Evolutionary conservation across 768 basidiomycete genomes (phyloP), one percentile per base, ranked within the genome.

Genomic region (Pisolithus microcarpus): DNA sequence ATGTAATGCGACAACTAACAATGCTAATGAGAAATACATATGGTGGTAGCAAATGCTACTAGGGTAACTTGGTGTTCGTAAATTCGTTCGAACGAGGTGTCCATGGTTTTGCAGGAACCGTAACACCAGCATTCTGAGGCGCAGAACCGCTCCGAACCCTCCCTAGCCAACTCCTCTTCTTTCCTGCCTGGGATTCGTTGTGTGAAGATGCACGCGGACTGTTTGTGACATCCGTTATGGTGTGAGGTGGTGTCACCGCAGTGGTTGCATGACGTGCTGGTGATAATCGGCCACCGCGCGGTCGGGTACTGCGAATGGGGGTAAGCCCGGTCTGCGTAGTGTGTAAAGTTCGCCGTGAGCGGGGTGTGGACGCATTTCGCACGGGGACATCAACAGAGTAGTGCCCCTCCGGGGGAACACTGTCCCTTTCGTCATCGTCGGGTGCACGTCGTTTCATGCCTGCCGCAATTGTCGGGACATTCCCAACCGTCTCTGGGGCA

Each of bases 361-460:
- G 80, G 9, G 87, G 87, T 1, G 67, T 67, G 26, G 85, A 84
- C 15, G 66, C 65, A 43, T 67, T 65, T 49, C 69, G 62, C 8
- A 51, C 58, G 50, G 60, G 72, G 19, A 73, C 68, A 24, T 76
- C 64, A 40, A 46, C 60, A 37, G 49, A 66, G 71, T 70, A 36
- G 75, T 82, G 70, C 79, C 86, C 84, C 60, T 89, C 85, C 0
- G 78, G 75, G 23, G 85, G 83, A 24, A 84, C 66, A 48, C 75
- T 74, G 65, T 76, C 61, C 55, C 73, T 70, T 46, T 87, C 85
- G 55, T 85, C 85, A 57, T 90, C 87, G 50, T 89, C 87, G 2
- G 88, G 87, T 24, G 81, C 83, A 21, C 80, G 78, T 10, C 87
- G 77, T 62, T 89, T 90, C 70, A 81, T 83, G 28, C 85, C 82